A percentile compares a stretch with the other conserved stretches of the same genome.
Evolutionary conservation across 495 filamentous ascomycete species (phyloP).

Genomic region (Aspergillus cavernicola): DNA sequence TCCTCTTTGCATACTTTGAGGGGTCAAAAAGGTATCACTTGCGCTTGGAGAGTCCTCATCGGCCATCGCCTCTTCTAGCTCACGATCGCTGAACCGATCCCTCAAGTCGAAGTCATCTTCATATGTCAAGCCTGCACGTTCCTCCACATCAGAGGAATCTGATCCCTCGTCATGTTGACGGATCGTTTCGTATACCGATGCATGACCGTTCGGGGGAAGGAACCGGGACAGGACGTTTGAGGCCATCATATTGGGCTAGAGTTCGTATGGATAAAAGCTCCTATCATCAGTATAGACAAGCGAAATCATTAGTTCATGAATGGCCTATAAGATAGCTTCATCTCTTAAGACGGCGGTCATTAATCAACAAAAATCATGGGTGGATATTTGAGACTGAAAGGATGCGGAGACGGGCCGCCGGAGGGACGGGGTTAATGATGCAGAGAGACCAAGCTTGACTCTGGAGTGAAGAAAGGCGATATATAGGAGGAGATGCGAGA

Average conservation of each 20-base stretch:
- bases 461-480: too few species aligned
- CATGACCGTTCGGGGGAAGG: constrained; percentile 59
- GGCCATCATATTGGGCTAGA: constrained; percentile 55
- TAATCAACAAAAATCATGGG: not conserved
- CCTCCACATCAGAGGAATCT: constrained; percentile 60
- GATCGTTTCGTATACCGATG: constrained; percentile 70
- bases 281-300: constrained; percentile 11
- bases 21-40: constrained; percentile 42
- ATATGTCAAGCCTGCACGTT: constrained; percentile 60
- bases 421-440: too few species aligned
- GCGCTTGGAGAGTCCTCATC: constrained; percentile 61
- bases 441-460: too few species aligned
- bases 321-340: constrained; percentile 13
- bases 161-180: constrained; percentile 57
- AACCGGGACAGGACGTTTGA: constrained; percentile 75
- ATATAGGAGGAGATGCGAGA: too few species aligned
- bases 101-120: constrained; percentile 69
- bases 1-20: constrained; percentile 15
- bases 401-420: not conserved
- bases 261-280: constrained; percentile 12
- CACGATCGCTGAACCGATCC: constrained; percentile 64
- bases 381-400: not conserved
- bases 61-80: constrained; percentile 63
- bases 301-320: constrained; percentile 17
- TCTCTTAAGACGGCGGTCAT: constrained; percentile 22